Evolutionary conservation across 2,329 filamentous ascomycete species (phyloP).

Genomic region (Botrytis pseudocinerea): DNA sequence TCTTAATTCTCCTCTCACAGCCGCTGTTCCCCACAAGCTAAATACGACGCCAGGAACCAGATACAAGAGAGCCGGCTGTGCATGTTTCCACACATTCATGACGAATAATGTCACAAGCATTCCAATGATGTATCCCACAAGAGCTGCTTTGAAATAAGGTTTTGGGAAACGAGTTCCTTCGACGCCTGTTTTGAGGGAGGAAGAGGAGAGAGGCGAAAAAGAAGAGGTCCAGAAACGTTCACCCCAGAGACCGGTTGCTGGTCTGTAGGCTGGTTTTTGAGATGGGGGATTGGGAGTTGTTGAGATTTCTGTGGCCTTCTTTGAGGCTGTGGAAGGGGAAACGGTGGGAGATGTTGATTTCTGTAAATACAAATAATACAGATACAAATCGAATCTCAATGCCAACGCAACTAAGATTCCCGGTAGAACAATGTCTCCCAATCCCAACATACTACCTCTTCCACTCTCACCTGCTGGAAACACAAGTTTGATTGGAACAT

Average conservation of each 20-base stretch:
- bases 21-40: constrained; percentile 72
- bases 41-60: constrained; percentile 83
- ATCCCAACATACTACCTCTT: constrained; percentile 77
- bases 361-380: constrained; percentile 73
- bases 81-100: constrained; percentile 75
- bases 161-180: constrained; percentile 64
- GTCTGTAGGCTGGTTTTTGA: constrained; percentile 48
- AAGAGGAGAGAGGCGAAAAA: background rate
- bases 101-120: constrained; percentile 76
- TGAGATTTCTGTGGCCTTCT: constrained; percentile 25
- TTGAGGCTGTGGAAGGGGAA: background rate
- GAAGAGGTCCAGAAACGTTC: constrained; percentile 73
- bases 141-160: constrained; percentile 77
- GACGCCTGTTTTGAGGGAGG: background rate
- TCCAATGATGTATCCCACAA: constrained; percentile 75
- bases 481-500: constrained; percentile 89
- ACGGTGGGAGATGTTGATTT: constrained; percentile 40
- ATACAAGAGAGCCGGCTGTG: constrained; percentile 89
- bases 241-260: constrained; percentile 75
- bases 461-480: constrained; percentile 58
- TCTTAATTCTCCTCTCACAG: constrained; percentile 66
- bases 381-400: constrained; percentile 86
- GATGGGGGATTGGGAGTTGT: constrained; percentile 42
- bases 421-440: constrained; percentile 92
- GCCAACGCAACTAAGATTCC: constrained; percentile 88